phyloP scores from a whole-genome alignment of 2,329 filamentous ascomycete genomes.

The Arthrobotrys conoides region DNA sequence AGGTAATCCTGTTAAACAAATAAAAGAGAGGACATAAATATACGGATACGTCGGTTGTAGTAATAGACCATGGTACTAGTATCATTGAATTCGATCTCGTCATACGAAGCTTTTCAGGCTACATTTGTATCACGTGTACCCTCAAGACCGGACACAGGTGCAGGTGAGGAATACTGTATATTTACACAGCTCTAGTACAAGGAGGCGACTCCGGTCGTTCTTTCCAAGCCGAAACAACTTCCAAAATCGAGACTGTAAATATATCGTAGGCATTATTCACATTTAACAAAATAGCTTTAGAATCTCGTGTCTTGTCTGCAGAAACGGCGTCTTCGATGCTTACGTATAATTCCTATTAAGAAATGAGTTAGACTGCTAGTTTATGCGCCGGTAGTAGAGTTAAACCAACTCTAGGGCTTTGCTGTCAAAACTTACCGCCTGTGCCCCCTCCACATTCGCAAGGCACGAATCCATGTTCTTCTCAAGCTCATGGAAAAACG shows the following conservation, averaged over 20 bases:
- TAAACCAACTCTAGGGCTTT: no score
- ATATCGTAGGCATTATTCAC: neutral
- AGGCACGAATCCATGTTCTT: neutral
- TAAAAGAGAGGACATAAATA: no score
- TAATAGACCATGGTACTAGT: no score
- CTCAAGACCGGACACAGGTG: no score
- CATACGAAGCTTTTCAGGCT: neutral
- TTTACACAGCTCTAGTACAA: neutral
- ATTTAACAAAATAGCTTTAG: neutral
- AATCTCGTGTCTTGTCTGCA: neutral
- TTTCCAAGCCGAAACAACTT: neutral
- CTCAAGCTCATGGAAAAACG: neutral
- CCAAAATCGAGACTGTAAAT: neutral
- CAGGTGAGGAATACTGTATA: neutral
- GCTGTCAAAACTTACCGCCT: neutral
- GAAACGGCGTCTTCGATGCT: neutral
- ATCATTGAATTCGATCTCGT: no score
- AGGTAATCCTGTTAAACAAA: no score
- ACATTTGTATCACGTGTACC: neutral
- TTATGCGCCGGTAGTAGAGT: no score
- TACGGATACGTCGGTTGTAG: no score
- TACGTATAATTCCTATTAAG: neutral
- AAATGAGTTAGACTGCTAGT: no score
- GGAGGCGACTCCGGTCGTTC: neutral
- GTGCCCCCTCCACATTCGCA: neutral